These are phyloP conservation scores for Pythium dissotocum DNA, from an alignment of 352 stramenopile genomes.

Conservation along the genomic window DNA sequence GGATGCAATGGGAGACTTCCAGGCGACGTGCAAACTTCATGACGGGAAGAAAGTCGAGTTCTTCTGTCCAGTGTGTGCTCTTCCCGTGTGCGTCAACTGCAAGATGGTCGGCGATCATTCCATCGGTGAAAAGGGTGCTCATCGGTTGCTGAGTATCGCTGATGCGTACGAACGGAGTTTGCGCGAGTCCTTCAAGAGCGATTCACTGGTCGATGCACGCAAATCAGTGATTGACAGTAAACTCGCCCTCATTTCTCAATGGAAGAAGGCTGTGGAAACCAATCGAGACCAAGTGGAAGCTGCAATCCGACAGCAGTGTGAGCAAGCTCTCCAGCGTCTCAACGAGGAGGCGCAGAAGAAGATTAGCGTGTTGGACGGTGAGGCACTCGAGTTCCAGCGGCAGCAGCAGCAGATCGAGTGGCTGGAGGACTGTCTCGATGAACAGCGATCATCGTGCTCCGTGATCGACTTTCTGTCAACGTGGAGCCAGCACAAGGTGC, in stretches of 20 bases:
- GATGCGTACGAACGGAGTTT: conserved; percentile 73
- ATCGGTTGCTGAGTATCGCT: conserved; percentile 58
- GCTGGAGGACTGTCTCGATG: conserved; percentile 59
- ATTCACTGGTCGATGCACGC: conserved; percentile 68
- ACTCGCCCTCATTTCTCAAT: conserved; percentile 38
- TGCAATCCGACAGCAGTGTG: conserved; percentile 54
- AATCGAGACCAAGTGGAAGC: conserved; percentile 54
- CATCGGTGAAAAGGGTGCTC: conserved; percentile 70
- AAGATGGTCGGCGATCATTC: conserved; percentile 85
- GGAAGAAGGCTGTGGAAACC: conserved; percentile 33
- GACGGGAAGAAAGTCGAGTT: conserved; percentile 70
- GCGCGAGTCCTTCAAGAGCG: conserved; percentile 57
- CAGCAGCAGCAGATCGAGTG: conserved; percentile 77
- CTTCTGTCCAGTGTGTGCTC: conserved; percentile 63
- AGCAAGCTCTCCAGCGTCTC: conserved; percentile 45
- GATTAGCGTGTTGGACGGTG: conserved; percentile 49
- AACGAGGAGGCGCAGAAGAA: conserved; percentile 48
- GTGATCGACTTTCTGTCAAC: conserved; percentile 62
- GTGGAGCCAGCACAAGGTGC: conserved; percentile 70
- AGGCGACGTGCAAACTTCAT: conserved; percentile 43
- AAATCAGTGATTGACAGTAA: conserved; percentile 65
- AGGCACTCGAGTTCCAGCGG: conserved; percentile 59
- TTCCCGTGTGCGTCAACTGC: conserved; percentile 73
- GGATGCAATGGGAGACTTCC: conserved; percentile 35
- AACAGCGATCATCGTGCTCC: conserved; percentile 41